phyloP scores from a whole-genome alignment of 345 rosid genomes.

The Heritiera fomes region DNA sequence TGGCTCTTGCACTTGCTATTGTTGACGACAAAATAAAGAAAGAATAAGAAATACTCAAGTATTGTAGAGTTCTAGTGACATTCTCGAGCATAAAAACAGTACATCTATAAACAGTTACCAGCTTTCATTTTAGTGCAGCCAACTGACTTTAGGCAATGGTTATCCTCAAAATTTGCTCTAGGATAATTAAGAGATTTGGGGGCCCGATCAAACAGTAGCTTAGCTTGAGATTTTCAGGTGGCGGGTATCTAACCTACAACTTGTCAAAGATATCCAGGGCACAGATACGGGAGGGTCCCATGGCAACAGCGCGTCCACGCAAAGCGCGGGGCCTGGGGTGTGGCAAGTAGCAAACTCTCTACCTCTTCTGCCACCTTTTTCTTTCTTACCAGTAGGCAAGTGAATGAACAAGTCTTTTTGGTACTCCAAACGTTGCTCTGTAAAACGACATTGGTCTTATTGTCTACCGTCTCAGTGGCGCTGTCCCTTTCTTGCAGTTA shows the following conservation, averaged over 20 bases:
- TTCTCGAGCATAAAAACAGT: background rate
- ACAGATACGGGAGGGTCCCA: slow-evolving; percentile 21
- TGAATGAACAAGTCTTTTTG: background rate
- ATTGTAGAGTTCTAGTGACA: background rate
- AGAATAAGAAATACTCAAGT: no score
- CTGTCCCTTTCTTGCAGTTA: background rate
- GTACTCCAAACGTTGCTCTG: background rate
- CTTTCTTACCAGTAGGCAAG: background rate
- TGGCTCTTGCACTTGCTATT: background rate
- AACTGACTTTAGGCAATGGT: no score
- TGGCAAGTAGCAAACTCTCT: background rate
- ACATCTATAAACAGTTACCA: background rate
- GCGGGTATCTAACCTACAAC: background rate
- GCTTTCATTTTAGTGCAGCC: background rate
- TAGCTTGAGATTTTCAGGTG: slow-evolving; percentile 7
- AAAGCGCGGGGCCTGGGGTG: background rate
- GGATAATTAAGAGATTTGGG: background rate
- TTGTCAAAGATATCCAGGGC: slow-evolving; percentile 10
- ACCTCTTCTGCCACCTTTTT: background rate
- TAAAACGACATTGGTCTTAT: background rate
- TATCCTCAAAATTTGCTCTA: background rate
- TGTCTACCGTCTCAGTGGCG: background rate
- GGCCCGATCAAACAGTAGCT: slow-evolving; percentile 21
- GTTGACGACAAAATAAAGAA: background rate
- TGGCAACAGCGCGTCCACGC: background rate